Conservation (phyloP, 2,329 filamentous ascomycete species). For the Botrytis fabae region DNA sequence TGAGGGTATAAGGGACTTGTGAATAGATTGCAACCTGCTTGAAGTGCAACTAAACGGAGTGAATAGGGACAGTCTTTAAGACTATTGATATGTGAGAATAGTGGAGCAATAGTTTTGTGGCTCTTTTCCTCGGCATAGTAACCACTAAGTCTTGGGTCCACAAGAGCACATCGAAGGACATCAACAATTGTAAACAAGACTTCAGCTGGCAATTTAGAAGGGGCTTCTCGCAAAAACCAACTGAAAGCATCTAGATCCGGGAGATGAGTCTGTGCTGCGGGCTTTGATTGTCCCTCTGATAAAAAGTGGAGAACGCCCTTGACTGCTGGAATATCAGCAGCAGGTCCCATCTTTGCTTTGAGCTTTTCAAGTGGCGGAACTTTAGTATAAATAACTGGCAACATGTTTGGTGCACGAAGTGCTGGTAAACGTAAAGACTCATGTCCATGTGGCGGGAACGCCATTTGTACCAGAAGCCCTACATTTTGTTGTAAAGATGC, state of each 20-base stretch:
- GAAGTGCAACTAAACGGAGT: conserved; percentile 77
- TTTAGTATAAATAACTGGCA: conserved; percentile 70
- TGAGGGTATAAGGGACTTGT: conserved; percentile 69
- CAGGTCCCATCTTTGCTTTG: conserved; percentile 69
- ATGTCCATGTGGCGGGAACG: conserved; percentile 75
- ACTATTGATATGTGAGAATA: conserved; percentile 61
- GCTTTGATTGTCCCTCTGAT: conserved; percentile 56
- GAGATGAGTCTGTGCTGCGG: conserved; percentile 65
- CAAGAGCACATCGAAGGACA: conserved; percentile 73
- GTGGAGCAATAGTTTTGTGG: conserved; percentile 60
- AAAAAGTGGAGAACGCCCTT: conserved; percentile 70
- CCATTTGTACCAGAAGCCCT: conserved; percentile 71
- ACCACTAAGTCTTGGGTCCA: conserved; percentile 75
- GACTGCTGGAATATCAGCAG: conserved; percentile 61
- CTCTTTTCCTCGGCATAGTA: conserved; percentile 77
- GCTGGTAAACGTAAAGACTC: conserved; percentile 68
- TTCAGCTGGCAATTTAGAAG: conserved; percentile 59
- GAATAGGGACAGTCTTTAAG: conserved; percentile 70
- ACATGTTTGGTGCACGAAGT: conserved; percentile 62
- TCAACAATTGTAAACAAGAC: conserved; percentile 82
- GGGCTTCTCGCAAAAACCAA: conserved; percentile 57
- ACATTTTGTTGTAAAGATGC: conserved; percentile 69
- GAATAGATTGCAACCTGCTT: conserved; percentile 84
- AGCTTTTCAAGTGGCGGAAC: conserved; percentile 82
- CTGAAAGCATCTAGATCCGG: conserved; percentile 70